Evolutionary conservation across 352 stramenopile species (phyloP), one percentile per base, ranked within the genome.

Genomic region (Phytophthora cajani): DNA sequence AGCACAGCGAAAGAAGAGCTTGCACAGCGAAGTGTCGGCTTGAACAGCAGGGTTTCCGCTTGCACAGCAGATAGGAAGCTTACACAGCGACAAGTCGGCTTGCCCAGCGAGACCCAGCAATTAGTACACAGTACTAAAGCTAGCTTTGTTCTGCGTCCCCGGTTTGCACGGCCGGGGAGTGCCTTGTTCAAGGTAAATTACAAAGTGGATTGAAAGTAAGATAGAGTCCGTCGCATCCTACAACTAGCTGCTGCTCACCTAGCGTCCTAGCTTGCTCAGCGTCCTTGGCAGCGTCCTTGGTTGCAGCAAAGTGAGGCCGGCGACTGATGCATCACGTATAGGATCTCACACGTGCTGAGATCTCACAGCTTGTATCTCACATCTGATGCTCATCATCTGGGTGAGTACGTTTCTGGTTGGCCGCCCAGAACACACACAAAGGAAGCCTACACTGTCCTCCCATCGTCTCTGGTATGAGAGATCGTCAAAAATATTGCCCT

Each of bases 81-180:
- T 46, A 12, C 38, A 46, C 38, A 46, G 32, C 32, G 32, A 38
- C 8, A 5, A 38, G 32, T 38, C 32, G 32, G 32, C 32, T 38
- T 9, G 32, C 32, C 8, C 32, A 38, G 38, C 38, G 38, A 11
- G 38, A 46, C 38, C 38, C 38, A 46, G 12, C 38, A 46, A 46
- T 46, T 46, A 46, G 38, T 46, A 46, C 38, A 46, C 38, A 46
- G 38, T 46, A 46, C 38, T 46, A 46, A 46, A 46, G 38, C 38
- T 46, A n/a, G 38, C 11, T 46, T n/a, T 46, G 38, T 46, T 46
- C 38, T 46, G 38, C 38, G 11, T 46, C 8, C 38, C 17, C 11
- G 38, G 38, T n/a, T 10, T 46, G 16, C 38, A 7, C 38, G 38
- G 8, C 17, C 11, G 38, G 5, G 38, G 14, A 46, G 38, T 46